These are phyloP conservation scores for Morella rubra DNA, from an alignment of 306 rosid species.

Conservation along the genomic window DNA sequence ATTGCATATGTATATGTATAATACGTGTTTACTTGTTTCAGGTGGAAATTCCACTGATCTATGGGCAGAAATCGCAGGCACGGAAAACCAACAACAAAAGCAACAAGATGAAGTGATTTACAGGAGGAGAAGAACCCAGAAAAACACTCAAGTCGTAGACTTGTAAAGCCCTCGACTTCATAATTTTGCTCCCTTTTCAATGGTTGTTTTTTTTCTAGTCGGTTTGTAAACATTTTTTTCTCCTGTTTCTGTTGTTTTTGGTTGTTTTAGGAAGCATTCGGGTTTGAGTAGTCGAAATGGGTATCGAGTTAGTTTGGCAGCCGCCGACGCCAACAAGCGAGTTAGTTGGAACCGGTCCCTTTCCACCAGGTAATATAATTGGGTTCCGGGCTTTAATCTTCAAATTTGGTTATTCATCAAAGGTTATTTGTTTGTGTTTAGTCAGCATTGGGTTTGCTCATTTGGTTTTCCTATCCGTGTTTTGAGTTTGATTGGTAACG, in stretches of 20 bases:
- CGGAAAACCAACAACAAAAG: constrained; percentile 30
- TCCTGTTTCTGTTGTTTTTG: background rate
- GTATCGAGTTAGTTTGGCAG: constrained; percentile 54
- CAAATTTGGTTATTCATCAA: background rate
- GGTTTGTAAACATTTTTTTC: background rate
- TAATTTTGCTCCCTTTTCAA: background rate
- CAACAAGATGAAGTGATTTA: constrained; percentile 48
- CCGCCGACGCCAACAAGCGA: constrained; percentile 49
- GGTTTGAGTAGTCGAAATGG: constrained; percentile 22
- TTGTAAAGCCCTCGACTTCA: constrained; percentile 30
- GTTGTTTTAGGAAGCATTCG: constrained; percentile 33
- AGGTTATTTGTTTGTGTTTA: background rate
- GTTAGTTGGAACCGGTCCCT: constrained; percentile 91
- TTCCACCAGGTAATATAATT: constrained; percentile 62
- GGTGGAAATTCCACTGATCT: constrained; percentile 36
- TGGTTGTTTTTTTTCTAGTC: background rate
- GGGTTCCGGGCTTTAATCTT: background rate
- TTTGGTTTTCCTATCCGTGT: background rate
- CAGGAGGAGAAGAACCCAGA: constrained; percentile 54
- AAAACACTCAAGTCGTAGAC: constrained; percentile 21
- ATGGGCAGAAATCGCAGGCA: constrained; percentile 59
- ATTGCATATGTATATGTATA: background rate
- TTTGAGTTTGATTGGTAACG: background rate
- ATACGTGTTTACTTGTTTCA: constrained; percentile 6
- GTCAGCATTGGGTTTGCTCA: background rate